phyloP scores from a whole-genome alignment of 768 basidiomycete genomes.

The Hypholoma fasciculare region DNA sequence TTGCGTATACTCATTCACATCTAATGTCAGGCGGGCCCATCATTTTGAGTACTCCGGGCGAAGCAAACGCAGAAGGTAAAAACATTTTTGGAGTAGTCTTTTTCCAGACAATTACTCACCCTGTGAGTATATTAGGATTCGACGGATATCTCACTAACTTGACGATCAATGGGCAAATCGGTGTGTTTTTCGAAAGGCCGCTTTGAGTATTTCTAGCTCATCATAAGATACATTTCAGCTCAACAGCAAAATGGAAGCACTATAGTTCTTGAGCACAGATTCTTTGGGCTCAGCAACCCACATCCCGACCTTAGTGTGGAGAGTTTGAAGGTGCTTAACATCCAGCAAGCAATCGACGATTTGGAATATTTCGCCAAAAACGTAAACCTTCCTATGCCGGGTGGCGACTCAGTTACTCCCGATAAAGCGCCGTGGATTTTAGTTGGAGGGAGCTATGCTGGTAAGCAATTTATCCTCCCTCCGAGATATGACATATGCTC shows the following conservation, averaged over 20 bases:
- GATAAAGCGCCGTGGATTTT: conserved; percentile 48
- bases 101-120: not conserved
- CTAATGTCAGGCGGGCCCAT: conserved; percentile 52
- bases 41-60: conserved; percentile 65
- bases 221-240: conserved; percentile 27
- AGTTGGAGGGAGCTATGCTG: conserved; percentile 49
- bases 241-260: conserved; percentile 62
- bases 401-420: conserved; percentile 57
- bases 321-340: conserved; percentile 58
- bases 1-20: not conserved
- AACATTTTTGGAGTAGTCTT: conserved; percentile 6
- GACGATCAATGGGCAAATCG: conserved; percentile 60
- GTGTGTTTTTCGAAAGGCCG: conserved; percentile 11
- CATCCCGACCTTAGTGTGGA: conserved; percentile 53
- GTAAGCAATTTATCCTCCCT: conserved; percentile 14
- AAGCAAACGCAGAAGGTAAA: conserved; percentile 50
- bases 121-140: conserved; percentile 28
- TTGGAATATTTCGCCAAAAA: conserved; percentile 67
- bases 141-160: conserved; percentile 57
- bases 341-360: conserved; percentile 75
- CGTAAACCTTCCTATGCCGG: conserved; percentile 63
- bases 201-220: not conserved
- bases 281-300: conserved; percentile 73
- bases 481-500: not conserved
- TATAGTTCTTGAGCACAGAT: conserved; percentile 69